Conservation (phyloP, 164 flowering plant species). For the Berberis thunbergii region DNA sequence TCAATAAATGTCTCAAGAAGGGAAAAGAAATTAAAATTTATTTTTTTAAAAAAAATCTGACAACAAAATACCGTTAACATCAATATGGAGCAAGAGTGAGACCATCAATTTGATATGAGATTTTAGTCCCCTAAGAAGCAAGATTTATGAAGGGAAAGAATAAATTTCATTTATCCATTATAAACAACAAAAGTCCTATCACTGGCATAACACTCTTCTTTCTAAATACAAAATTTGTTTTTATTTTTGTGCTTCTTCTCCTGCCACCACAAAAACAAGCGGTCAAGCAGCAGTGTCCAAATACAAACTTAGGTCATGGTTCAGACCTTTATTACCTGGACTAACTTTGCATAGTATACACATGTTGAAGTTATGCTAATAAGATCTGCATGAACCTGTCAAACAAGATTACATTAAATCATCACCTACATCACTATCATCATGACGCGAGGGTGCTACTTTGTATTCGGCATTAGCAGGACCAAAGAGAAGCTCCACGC, state of each 20-base stretch:
- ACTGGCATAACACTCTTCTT: background rate
- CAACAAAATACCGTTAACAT: too few relatives aligned
- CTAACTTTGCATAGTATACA: background rate
- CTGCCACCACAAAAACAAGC: slow-evolving; percentile 7
- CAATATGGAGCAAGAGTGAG: too few relatives aligned
- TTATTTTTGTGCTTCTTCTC: background rate
- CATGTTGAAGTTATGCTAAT: background rate
- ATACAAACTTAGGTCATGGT: background rate
- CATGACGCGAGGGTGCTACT: slow-evolving; percentile 11
- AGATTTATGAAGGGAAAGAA: too few relatives aligned
- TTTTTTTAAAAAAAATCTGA: too few relatives aligned
- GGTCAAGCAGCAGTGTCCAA: background rate
- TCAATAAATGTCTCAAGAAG: too few relatives aligned
- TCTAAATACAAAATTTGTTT: slow-evolving; percentile 9
- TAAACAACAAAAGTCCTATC: too few relatives aligned
- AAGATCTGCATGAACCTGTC: background rate
- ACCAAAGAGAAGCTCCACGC: slow-evolving; percentile 71
- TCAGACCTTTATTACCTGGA: background rate
- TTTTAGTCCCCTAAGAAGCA: too few relatives aligned
- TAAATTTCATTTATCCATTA: too few relatives aligned
- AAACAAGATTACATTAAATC: background rate
- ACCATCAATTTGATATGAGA: too few relatives aligned
- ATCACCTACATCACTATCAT: slow-evolving; percentile 5
- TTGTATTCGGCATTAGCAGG: slow-evolving; percentile 39
- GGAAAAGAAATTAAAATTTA: too few relatives aligned